These are phyloP conservation scores for Astrothelium macrocarpum DNA, from an alignment of 495 filamentous ascomycete species.

Conservation along the genomic window DNA sequence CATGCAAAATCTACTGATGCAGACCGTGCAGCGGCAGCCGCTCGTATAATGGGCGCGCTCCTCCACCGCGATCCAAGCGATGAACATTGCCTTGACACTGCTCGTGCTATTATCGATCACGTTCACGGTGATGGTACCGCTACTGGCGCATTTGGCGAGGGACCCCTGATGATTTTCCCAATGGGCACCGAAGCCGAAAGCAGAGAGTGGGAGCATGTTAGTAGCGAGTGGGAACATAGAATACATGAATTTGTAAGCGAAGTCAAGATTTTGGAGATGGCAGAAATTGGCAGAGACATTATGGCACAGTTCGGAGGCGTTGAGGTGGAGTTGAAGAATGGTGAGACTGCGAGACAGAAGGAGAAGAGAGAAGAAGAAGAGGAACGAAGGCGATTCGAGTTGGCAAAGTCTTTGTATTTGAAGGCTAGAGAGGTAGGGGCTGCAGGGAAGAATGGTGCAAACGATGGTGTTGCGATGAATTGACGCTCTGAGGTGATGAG, in stretches of 20 bases:
- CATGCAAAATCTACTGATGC: neutral
- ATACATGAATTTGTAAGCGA: neutral
- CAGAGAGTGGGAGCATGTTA: neutral
- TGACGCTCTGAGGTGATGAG: neutral
- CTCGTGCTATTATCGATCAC: neutral
- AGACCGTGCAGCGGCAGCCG: neutral
- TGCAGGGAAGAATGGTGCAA: neutral
- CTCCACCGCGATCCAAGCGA: neutral
- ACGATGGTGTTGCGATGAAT: neutral
- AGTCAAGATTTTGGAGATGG: neutral
- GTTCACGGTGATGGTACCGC: neutral
- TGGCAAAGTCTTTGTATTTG: neutral
- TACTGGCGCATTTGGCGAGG: neutral
- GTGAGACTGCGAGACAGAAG: neutral
- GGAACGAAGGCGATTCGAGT: neutral
- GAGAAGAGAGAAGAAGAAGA: neutral
- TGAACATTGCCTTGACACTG: neutral
- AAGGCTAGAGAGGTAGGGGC: neutral
- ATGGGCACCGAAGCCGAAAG: neutral
- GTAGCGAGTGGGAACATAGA: neutral
- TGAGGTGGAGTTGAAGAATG: neutral
- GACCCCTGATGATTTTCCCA: neutral
- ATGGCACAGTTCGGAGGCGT: neutral
- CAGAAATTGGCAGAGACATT: conserved; percentile 22
- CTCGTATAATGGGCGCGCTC: neutral